Evolutionary conservation across 2,329 filamentous ascomycete genomes (phyloP), one percentile per base, ranked within the genome.

Genomic region (Stagonosporopsis chrysanthemi): DNA sequence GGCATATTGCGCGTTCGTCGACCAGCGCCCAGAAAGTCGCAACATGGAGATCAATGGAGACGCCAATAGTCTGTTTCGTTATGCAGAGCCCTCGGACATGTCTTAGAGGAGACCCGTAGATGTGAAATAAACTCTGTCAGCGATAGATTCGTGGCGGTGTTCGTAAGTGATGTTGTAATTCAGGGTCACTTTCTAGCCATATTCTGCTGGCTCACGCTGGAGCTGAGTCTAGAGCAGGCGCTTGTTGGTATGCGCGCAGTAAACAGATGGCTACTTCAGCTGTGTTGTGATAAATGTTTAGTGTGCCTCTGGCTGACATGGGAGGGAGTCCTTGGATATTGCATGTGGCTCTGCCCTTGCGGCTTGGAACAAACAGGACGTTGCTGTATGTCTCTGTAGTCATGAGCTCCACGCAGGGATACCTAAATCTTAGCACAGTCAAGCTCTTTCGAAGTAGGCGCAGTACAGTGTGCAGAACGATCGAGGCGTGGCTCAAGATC

Each of bases 41-140:
- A 17, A 6, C 29, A 12, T 36, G 42, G 19, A 28, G 28, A 24
- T 36, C 29, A 45, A 38, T 28, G 48, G 44, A 47, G 15, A 36
- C 48, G 31, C 62, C 55, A 48, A 61, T 59, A 55, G 41, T 19
- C 12, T 2, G 14, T 33, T 31, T 38, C 46, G 15, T 43, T 29
- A 29, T 36, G 35, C 31, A 43, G 39, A 46, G 42, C 28, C 36
- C 6, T 19, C 43, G 19, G 42, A 47, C 43, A 41, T 35, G 28
- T 36, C 28, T 22, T 47, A n/a, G 36, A 53, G 42, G 36, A 47
- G 35, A 47, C 26, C 42, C 36, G 43, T 42, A 47, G 26, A 28
- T 15, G 6, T 28, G 17, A 24, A 28, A 36, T 26, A 23, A 17
- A 29, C 41, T 19, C 14, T 26, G 14, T 24, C 19, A 15, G 33